phyloP scores from a whole-genome alignment of 345 rosid genomes.

The Lenwebbia sp. region DNA sequence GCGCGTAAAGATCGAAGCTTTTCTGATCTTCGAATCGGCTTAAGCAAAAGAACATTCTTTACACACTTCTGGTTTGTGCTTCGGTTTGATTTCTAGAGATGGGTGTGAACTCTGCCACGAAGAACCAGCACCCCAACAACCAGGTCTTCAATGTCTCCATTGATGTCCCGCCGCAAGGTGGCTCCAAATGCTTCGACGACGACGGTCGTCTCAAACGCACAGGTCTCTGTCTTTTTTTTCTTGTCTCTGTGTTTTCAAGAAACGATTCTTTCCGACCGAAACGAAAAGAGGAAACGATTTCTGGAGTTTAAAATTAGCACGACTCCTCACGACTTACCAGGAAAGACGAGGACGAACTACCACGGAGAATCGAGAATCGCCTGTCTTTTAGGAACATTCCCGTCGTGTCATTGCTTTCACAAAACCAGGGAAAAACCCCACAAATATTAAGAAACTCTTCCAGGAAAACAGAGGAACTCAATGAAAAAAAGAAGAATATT shows the following conservation, averaged over 20 bases:
- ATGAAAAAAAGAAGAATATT: too few relatives aligned
- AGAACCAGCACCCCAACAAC: conserved; percentile 8
- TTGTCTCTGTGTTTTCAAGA: background rate
- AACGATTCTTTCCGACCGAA: background rate
- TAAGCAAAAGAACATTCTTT: background rate
- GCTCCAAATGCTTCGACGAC: conserved; percentile 54
- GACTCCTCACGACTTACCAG: background rate
- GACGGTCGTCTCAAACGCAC: conserved; percentile 61
- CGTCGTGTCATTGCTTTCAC: background rate
- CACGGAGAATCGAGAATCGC: background rate
- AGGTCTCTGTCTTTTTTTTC: conserved; percentile 18
- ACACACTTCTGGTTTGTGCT: background rate
- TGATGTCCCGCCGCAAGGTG: conserved; percentile 20
- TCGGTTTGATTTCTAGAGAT: conserved; percentile 3
- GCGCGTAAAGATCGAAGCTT: background rate
- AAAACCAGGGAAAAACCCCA: background rate
- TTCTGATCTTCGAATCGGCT: background rate
- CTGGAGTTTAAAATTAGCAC: background rate
- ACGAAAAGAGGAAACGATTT: background rate
- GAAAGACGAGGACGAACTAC: background rate
- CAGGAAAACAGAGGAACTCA: background rate
- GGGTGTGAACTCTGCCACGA: conserved; percentile 8
- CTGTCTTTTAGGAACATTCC: background rate
- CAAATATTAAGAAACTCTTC: background rate
- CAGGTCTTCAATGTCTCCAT: conserved; percentile 25